phyloP scores from a whole-genome alignment of 2,329 filamentous ascomycete genomes.

The Biscogniauxia marginata region DNA sequence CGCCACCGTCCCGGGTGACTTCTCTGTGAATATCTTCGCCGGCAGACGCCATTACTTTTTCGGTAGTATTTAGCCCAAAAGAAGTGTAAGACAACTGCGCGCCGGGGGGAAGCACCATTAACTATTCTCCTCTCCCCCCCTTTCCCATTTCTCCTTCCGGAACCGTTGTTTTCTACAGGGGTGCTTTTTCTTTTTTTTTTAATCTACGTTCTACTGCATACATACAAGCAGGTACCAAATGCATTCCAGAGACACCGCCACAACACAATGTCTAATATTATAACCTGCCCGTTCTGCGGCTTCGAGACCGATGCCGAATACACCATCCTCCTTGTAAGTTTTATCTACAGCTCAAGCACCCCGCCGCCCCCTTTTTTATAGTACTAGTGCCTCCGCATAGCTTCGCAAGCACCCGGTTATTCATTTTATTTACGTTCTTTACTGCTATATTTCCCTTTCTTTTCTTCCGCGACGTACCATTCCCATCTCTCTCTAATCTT shows the following conservation, averaged over 20 bases:
- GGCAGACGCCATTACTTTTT: too few species aligned
- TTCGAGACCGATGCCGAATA: constrained; percentile 35
- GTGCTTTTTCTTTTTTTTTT: background rate
- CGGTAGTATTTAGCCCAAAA: too few species aligned
- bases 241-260: constrained; percentile 1
- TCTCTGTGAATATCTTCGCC: too few species aligned
- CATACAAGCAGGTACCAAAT: background rate
- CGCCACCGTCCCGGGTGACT: too few species aligned
- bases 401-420: background rate
- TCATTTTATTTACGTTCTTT: background rate
- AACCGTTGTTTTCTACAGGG: background rate
- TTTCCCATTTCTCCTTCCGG: background rate
- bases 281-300: constrained; percentile 41
- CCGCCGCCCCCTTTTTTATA: background rate
- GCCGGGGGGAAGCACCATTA: background rate
- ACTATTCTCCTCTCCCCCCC: background rate
- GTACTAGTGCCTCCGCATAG: background rate
- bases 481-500: constrained; percentile 2
- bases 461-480: background rate
- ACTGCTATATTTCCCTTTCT: background rate
- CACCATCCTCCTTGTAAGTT: constrained; percentile 36
- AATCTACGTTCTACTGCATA: background rate
- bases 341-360: background rate
- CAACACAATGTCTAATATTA: constrained; percentile 10
- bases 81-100: background rate